Percentiles rank a stretch among this genome's conserved stretches.
Evolutionary conservation across 2,329 filamentous ascomycete genomes (phyloP).

Genomic region (Stagonosporopsis rhizophila): DNA sequence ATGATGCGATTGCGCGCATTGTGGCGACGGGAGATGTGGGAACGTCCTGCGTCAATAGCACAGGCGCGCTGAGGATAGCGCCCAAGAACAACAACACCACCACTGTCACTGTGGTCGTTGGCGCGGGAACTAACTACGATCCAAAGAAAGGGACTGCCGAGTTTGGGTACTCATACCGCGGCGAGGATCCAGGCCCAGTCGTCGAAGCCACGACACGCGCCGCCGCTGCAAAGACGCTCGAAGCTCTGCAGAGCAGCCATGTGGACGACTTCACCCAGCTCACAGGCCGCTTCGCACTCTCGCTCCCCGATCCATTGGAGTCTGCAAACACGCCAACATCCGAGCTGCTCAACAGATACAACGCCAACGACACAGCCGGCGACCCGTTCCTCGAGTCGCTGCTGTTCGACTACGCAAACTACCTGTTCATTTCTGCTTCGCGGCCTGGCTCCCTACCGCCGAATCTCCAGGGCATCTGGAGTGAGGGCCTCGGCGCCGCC

Average conservation of each 20-base stretch:
- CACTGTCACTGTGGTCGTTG: constrained; percentile 52
- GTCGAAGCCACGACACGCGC: constrained; percentile 47
- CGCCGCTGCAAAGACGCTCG: constrained; percentile 46
- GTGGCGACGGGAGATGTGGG: constrained; percentile 23
- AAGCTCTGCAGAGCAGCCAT: constrained; percentile 47
- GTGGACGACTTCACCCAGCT: constrained; percentile 53
- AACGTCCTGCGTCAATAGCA: constrained; percentile 18
- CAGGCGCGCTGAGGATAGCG: constrained; percentile 17
- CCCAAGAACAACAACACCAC: constrained; percentile 21
- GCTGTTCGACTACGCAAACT: constrained; percentile 61
- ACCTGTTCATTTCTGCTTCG: constrained; percentile 64
- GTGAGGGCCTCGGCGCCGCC: constrained; percentile 52
- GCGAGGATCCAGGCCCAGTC: constrained; percentile 52
- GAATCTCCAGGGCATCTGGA: constrained; percentile 66
- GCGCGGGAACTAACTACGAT: constrained; percentile 59
- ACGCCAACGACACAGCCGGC: constrained; percentile 35
- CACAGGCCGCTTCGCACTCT: constrained; percentile 51
- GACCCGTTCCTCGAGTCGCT: constrained; percentile 62
- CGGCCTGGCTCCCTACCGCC: constrained; percentile 59
- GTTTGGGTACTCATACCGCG: constrained; percentile 57
- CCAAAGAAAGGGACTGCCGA: constrained; percentile 56
- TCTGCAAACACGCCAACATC: constrained; percentile 53
- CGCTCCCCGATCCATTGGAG: constrained; percentile 54
- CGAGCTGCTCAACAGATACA: constrained; percentile 41
- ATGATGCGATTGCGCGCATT: constrained; percentile 50